A percentile compares a stretch with the other conserved stretches of the same genome.
phyloP scores from a whole-genome alignment of 2,329 filamentous ascomycete species.

The Blastomyces percursus region DNA sequence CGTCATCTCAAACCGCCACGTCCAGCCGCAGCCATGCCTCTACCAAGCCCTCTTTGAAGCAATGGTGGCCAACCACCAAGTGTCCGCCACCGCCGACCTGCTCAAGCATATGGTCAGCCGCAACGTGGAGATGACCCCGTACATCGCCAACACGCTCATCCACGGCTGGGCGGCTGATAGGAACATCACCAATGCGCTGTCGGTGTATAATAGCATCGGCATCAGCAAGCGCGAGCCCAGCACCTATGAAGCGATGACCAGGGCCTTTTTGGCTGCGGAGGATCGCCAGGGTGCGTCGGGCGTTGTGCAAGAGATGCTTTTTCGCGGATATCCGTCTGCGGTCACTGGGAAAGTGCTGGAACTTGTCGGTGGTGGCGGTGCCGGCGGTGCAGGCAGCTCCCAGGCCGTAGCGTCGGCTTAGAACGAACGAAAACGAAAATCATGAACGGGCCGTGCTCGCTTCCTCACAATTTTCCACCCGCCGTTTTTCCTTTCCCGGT shows the following conservation, averaged over 20 bases:
- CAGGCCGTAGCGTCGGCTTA: not conserved
- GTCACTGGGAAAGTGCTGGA: conserved; percentile 92
- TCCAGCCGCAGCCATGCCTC: conserved; percentile 68
- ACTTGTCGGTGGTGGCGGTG: conserved; percentile 50
- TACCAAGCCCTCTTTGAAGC: conserved; percentile 97
- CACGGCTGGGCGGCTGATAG: conserved; percentile 87
- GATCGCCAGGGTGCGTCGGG: conserved; percentile 63
- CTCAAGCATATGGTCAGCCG: conserved; percentile 63
- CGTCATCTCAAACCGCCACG: conserved; percentile 56
- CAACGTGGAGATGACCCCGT: conserved; percentile 77
- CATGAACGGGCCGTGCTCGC: conserved; percentile 7
- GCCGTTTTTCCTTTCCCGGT: not conserved
- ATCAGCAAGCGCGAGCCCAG: conserved; percentile 79
- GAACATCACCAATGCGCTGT: conserved; percentile 65
- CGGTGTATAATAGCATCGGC: conserved; percentile 69
- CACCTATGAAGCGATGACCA: conserved; percentile 97
- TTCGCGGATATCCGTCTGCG: conserved; percentile 77
- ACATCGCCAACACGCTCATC: conserved; percentile 97
- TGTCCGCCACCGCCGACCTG: conserved; percentile 62
- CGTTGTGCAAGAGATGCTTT: conserved; percentile 83
- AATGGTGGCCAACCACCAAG: conserved; percentile 88
- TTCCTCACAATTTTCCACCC: conserved; percentile 3
- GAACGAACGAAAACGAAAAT: not conserved
- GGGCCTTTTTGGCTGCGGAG: conserved; percentile 77
- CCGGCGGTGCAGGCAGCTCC: conserved; percentile 11